Percentiles rank a stretch among this genome's conserved stretches.
These are phyloP conservation scores for Paulownia fortunei DNA, from an alignment of 257 asterid species.

Conservation along the genomic window DNA sequence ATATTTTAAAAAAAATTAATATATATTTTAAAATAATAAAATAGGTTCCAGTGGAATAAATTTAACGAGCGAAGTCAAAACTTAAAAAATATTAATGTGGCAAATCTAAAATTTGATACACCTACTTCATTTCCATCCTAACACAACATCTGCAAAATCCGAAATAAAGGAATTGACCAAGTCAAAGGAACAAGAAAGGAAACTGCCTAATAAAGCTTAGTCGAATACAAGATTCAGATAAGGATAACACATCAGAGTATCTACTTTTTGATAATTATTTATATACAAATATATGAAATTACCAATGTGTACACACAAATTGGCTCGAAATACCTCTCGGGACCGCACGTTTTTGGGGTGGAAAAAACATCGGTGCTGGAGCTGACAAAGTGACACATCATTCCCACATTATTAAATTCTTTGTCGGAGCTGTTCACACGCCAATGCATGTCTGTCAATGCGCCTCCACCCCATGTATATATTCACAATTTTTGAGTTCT, in stretches of 20 bases:
- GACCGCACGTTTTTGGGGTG: conserved; percentile 48
- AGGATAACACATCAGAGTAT: conserved; percentile 8
- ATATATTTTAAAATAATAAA: too few species aligned
- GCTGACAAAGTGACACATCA: conserved; percentile 51
- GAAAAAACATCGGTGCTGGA: conserved; percentile 32
- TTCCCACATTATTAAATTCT: conserved; percentile 27
- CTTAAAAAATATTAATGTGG: too few species aligned
- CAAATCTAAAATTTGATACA: too few species aligned
- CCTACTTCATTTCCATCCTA: too few species aligned
- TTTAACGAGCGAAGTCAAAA: too few species aligned
- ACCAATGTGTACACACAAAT: background rate
- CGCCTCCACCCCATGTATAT: background rate
- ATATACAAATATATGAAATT: background rate
- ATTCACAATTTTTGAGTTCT: background rate
- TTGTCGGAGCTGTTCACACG: conserved; percentile 27
- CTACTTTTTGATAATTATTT: background rate
- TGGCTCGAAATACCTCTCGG: background rate
- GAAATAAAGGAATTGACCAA: background rate
- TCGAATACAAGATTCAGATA: conserved; percentile 8
- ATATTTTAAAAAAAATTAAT: too few species aligned
- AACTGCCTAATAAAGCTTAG: background rate
- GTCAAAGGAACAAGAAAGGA: background rate
- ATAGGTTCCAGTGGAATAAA: too few species aligned
- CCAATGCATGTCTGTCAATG: conserved; percentile 22
- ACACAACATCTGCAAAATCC: too few species aligned